Base-by-base conservation (phyloP, 192 early-diverging fungal genomes). In the Jimgerdemannia lactiflua region DNA sequence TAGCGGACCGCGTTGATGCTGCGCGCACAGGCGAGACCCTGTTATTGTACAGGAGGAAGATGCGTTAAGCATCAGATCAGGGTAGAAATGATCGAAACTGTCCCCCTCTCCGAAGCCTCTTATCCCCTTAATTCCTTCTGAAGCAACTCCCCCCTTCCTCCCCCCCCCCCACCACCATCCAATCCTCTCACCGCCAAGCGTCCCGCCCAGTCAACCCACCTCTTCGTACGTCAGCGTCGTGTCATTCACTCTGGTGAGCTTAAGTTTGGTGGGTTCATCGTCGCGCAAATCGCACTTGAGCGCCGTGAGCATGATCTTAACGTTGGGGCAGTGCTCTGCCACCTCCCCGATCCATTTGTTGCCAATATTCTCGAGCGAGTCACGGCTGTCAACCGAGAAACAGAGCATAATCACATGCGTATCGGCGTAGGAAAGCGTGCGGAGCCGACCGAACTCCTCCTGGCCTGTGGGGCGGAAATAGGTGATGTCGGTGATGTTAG, bases 391-490 rank as follows among this genome's bases (percentile, higher is more conserved):
- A 7, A 82, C 67, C 8, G 80, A 70, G 41, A 74, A 82, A 42
- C 81, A 82, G 42, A 82, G 64, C 69, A 82, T 71, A 8, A 78
- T 70, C 3, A 79, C 81, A 69, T 82, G 77, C 0, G 77, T 77
- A 68, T 79, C 75, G 54, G 70, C 75, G n/a, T 79, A 82, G 39
- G 77, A 75, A 39, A 79, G 41, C 7, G 75, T 44, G 19, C 81
- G 42, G 42, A 79, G 64, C 4, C 77, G 77, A 71, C 77, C 79
- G 70, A 77, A 75, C 39, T 81, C 79, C 49, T 81, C 79, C 64
- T 81, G 79, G 14, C 79, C 76, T 75, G 39, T 65, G 19, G 64
- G 14, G 64, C 29, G 29, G 1, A 29, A 29, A 29, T 29, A 29
- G 29, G 29, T 29, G 29, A 29, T 29, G 29, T 29, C 29, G 1